Percentiles rank a stretch among this genome's conserved stretches.
Conservation (phyloP, 1,284 basidiomycete species). For the Ganoderma meredithae region DNA sequence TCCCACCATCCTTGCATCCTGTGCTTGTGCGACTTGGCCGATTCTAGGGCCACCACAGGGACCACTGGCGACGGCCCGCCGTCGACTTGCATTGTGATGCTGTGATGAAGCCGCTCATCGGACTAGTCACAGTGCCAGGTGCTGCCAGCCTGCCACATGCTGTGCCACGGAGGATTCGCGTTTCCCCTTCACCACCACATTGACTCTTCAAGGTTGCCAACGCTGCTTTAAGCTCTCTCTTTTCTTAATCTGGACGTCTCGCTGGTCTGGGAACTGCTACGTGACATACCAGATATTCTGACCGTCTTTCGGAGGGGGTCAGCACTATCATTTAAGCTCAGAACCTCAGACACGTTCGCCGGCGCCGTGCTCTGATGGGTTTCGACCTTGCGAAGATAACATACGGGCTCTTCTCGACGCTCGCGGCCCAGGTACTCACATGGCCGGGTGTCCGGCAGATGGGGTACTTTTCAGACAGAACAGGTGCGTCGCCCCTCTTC, state of each 20-base stretch:
- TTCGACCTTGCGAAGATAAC: slow-evolving; percentile 14
- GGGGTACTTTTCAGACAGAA: slow-evolving; percentile 12
- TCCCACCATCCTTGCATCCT: not conserved
- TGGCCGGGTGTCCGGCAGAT: slow-evolving; percentile 18
- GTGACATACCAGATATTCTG: not conserved
- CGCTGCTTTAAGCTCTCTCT: not conserved
- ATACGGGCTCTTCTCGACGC: slow-evolving; percentile 29
- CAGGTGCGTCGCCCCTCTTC: slow-evolving; percentile 24
- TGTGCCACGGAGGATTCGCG: not conserved
- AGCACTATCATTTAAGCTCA: slow-evolving; percentile 3
- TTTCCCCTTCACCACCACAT: not conserved
- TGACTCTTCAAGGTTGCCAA: not conserved
- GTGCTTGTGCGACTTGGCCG: not conserved
- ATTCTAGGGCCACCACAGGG: not conserved
- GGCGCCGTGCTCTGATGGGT: slow-evolving; percentile 19
- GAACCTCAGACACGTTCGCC: slow-evolving; percentile 26
- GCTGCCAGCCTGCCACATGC: not conserved
- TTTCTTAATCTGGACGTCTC: not conserved
- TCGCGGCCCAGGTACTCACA: slow-evolving; percentile 28
- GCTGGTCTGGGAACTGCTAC: not conserved
- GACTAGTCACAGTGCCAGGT: not conserved
- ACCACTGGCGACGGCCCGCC: not conserved
- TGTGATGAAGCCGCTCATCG: not conserved
- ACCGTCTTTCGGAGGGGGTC: not conserved
- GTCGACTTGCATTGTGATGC: not conserved